Evolutionary conservation across 306 rosid genomes (phyloP), one percentile per base, ranked within the genome.

Genomic region (Quillaja saponaria): DNA sequence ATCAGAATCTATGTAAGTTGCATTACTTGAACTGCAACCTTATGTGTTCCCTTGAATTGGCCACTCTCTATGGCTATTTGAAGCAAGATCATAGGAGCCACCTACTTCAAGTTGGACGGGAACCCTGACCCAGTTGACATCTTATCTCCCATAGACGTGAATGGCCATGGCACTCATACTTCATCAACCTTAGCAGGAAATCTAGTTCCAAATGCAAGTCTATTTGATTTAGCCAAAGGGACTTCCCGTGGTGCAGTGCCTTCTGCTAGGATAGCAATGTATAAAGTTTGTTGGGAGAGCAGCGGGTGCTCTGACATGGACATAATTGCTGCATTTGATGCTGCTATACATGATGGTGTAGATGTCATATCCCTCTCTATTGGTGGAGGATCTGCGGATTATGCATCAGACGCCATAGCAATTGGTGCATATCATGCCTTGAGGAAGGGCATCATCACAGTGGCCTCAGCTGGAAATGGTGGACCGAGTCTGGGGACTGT

Each of bases 161-260:
- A 76, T 15, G 98, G 98, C n/a, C 98, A 92, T 34, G 95, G 98
- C 1, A 86, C 92, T 40, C 98, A 91, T 52, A 91, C 96, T 2
- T 67, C 98, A 4, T 88, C 98, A 1, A 91, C 87, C 8, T 73
- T 80, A 2, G 85, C 78, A 3, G 96, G 98, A 10, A 85, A 73
- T 34, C 61, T 25, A 1, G 81, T 91, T 9, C 47, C 49, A 0
- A 61, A 78, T 20, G 96, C 96, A 41, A 91, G 68, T 74, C 90
- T 91, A 58, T 86, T 70, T 11, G 95, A 90, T 38, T 63, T 91
- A 7, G 98, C 95, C 15, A 33, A 70, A 10, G 96, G 98, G 1
- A 88, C 82, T 0, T 82, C 95, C 3, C 87, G 92, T 0, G 90
- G 98, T 0, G 92, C 90, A 0, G 98, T 84, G 64, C 98, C 92